Evolutionary conservation across 2,329 filamentous ascomycete species (phyloP).

Genomic region (Aureobasidium sp.): DNA sequence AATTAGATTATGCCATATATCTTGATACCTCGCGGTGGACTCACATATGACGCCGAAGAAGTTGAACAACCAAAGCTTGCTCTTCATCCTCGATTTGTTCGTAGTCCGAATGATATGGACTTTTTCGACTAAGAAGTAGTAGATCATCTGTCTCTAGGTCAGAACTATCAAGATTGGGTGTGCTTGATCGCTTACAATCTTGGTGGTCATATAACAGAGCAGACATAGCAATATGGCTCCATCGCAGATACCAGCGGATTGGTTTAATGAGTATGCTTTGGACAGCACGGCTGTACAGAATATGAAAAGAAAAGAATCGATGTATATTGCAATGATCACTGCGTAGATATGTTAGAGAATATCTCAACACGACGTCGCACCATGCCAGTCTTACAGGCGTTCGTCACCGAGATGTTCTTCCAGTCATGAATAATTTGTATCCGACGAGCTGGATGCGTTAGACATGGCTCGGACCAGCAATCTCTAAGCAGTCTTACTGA

Average conservation of each 20-base stretch:
- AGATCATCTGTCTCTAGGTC: slow-evolving; percentile 40
- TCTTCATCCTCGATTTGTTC: slow-evolving; percentile 46
- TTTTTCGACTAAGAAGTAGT: slow-evolving; percentile 59
- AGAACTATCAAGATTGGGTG: background rate
- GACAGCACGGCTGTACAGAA: slow-evolving; percentile 51
- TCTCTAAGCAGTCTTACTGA: slow-evolving; percentile 4
- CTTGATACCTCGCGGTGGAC: background rate
- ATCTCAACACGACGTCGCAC: slow-evolving; percentile 16
- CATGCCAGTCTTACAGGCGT: background rate
- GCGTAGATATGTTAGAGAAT: background rate
- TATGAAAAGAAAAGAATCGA: slow-evolving; percentile 55
- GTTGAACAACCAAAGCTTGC: slow-evolving; percentile 56
- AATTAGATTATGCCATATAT: slow-evolving; percentile 32
- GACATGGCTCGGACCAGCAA: background rate
- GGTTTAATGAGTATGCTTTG: slow-evolving; percentile 51
- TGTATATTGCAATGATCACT: slow-evolving; percentile 56
- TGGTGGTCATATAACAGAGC: slow-evolving; percentile 56
- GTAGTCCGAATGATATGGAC: slow-evolving; percentile 55
- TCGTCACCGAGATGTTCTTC: slow-evolving; percentile 23
- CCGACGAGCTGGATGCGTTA: slow-evolving; percentile 19
- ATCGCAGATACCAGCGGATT: slow-evolving; percentile 46
- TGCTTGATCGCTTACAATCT: slow-evolving; percentile 36
- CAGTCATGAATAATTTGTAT: slow-evolving; percentile 23
- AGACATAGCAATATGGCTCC: slow-evolving; percentile 56
- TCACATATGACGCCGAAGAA: slow-evolving; percentile 41